Conservation (phyloP, 1,284 basidiomycete species). For the Tetrapyrgos nigripes region DNA sequence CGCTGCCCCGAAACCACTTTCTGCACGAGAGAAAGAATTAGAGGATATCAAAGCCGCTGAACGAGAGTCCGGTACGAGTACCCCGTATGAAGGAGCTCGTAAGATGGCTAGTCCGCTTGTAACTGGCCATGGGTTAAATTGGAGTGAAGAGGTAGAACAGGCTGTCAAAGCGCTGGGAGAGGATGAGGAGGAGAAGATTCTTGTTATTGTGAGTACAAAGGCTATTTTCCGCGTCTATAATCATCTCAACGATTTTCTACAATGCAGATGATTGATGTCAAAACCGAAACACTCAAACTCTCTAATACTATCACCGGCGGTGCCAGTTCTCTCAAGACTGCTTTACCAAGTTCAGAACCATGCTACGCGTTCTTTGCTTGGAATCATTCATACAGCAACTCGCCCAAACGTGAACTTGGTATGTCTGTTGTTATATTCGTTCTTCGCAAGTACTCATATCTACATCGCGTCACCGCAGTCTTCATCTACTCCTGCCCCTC, state of each 20-base stretch:
- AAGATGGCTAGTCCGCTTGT: conserved; percentile 63
- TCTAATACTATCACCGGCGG: conserved; percentile 43
- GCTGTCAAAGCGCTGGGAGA: conserved; percentile 65
- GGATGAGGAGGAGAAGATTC: conserved; percentile 56
- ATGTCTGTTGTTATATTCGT: conserved; percentile 24
- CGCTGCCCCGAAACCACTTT: conserved; percentile 81
- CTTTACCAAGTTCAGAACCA: conserved; percentile 61
- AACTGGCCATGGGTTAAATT: conserved; percentile 63
- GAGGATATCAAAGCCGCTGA: conserved; percentile 80
- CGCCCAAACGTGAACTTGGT: conserved; percentile 63
- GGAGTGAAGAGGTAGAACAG: conserved; percentile 66
- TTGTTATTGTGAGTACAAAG: conserved; percentile 64
- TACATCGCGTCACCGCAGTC: conserved; percentile 46
- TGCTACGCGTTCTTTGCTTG: conserved; percentile 81
- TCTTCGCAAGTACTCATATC: neutral
- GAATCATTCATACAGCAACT: conserved; percentile 51
- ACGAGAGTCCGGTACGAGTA: conserved; percentile 35
- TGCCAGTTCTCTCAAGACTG: conserved; percentile 50
- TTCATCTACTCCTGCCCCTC: conserved; percentile 92
- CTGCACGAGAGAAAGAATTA: conserved; percentile 81
- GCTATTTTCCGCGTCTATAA: neutral
- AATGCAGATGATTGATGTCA: conserved; percentile 65
- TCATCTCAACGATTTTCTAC: conserved; percentile 3
- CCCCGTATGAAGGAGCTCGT: conserved; percentile 61
- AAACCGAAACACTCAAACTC: conserved; percentile 62